These are phyloP conservation scores for Sporobolomyces roseus DNA, from an alignment of 768 basidiomycete genomes.

Conservation along the genomic window DNA sequence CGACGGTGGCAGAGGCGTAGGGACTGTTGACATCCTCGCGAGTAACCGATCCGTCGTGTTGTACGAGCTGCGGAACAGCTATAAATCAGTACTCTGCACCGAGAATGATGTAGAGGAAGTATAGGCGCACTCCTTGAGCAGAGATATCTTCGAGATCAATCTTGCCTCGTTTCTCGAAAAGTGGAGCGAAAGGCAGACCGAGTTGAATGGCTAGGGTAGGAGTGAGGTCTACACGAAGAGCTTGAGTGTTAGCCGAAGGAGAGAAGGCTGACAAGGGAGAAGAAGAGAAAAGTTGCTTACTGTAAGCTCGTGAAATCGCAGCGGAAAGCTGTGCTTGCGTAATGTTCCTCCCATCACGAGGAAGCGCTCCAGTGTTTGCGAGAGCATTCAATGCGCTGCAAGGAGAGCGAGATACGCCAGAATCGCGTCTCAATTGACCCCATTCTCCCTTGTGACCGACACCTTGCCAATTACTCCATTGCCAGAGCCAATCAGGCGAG, in stretches of 20 bases:
- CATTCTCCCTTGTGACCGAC: constrained; percentile 11
- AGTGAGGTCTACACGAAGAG: constrained; percentile 8
- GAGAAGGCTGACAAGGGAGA: too few relatives aligned
- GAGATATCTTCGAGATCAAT: constrained; percentile 24
- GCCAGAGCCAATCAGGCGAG: constrained; percentile 18
- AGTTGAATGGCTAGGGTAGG: constrained; percentile 31
- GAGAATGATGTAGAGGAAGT: too few relatives aligned
- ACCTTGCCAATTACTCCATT: constrained; percentile 17
- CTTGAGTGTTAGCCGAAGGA: too few relatives aligned
- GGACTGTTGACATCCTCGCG: constrained; percentile 19
- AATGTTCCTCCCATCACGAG: constrained; percentile 29
- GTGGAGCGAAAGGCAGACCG: constrained; percentile 9
- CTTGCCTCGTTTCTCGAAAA: constrained; percentile 21
- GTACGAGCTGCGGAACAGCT: too few relatives aligned
- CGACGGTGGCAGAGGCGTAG: constrained; percentile 1
- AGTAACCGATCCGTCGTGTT: constrained; percentile 22
- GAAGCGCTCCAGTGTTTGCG: constrained; percentile 35
- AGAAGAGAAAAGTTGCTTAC: neutral
- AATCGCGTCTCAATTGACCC: neutral
- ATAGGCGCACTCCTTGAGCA: constrained; percentile 6
- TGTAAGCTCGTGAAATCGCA: constrained; percentile 38
- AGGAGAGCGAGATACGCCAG: neutral
- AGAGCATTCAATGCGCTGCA: constrained; percentile 40
- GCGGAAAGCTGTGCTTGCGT: constrained; percentile 33
- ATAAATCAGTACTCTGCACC: too few relatives aligned